Evolutionary conservation across 345 rosid species (phyloP), one percentile per base, ranked within the genome.

Genomic region (Murraya koenigii): DNA sequence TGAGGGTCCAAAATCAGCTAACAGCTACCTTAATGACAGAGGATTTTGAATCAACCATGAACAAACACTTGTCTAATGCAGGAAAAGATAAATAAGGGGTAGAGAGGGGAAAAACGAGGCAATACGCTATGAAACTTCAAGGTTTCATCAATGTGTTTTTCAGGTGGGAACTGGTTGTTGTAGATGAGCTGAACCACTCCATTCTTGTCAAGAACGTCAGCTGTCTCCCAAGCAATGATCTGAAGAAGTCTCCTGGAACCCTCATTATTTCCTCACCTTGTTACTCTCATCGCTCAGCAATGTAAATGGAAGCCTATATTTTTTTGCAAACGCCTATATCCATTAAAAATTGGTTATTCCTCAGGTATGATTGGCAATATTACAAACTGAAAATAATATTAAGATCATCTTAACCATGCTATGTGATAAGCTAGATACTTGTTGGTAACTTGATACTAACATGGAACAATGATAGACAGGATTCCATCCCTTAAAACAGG

Each of bases 91-190:
- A 6, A 19, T 6, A 32, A 38, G 26, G 38, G 44, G 62, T 66
- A 32, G 59, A 22, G 41, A 38, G 64, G 59, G 28, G 38, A 38
- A 30, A 47, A 64, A 70, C 15, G n/a, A 10, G 60, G 58, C 25
- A 69, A 25, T 47, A 52, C 52, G 61, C 7, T 47, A 69, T 60
- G 15, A 72, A 91, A 75, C 87, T 92, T 95, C 80, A 95, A 81
- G 77, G 99, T 95, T 90, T 95, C 99, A 33, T 92, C 98, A 32
- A 95, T 88, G 79, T 95, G 98, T 86, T 95, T 95, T 86, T 95
- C 99, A 0, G 99, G 99, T 79, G 93, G 98, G 88, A 93, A 93
- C 84, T 92, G 98, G 84, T 93, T 93, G 81, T 95, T 93, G 88
- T 95, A 95, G 85, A 92, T 84, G 74, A 91, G 96, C 79, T 93